A percentile compares a stretch with the other conserved stretches of the same genome.
phyloP scores from a whole-genome alignment of 108 stramenopile species.

The Chaetoceros muelleri region DNA sequence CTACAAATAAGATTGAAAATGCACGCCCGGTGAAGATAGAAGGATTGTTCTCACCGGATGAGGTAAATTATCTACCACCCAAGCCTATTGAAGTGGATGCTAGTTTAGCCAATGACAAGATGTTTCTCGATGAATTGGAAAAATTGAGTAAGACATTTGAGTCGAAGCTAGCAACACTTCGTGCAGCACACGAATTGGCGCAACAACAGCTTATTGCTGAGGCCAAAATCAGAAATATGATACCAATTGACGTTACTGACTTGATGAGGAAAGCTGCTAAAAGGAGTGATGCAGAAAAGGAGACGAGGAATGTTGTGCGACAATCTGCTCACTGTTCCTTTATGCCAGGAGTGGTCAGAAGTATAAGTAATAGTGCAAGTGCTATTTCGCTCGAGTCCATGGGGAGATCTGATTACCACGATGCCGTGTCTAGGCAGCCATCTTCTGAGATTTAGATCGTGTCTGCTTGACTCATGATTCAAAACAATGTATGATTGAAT shows the following conservation, averaged over 20 bases:
- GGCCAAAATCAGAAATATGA: slow-evolving; percentile 52
- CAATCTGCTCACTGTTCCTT: not conserved
- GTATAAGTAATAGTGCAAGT: not conserved
- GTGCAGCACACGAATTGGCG: slow-evolving; percentile 66
- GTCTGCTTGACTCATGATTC: too few relatives aligned
- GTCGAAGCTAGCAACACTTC: slow-evolving; percentile 46
- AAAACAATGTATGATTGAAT: too few relatives aligned
- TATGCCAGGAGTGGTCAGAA: slow-evolving; percentile 5
- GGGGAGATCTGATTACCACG: not conserved
- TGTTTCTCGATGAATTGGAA: slow-evolving; percentile 52
- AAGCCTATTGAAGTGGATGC: slow-evolving; percentile 47
- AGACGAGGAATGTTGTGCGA: slow-evolving; percentile 8
- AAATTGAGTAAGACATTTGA: slow-evolving; percentile 62
- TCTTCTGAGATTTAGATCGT: too few relatives aligned
- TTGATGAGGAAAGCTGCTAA: slow-evolving; percentile 71
- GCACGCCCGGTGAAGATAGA: slow-evolving; percentile 1
- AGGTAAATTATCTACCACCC: slow-evolving; percentile 20
- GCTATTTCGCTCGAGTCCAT: not conserved
- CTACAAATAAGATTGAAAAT: slow-evolving; percentile 4
- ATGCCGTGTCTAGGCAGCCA: not conserved
- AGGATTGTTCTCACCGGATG: slow-evolving; percentile 25
- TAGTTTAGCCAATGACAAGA: slow-evolving; percentile 36
- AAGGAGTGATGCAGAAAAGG: slow-evolving; percentile 31
- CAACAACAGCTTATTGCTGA: slow-evolving; percentile 75
- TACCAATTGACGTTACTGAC: slow-evolving; percentile 56